phyloP scores from a whole-genome alignment of 768 basidiomycete genomes.

The Strobilomyces echinocephalus region DNA sequence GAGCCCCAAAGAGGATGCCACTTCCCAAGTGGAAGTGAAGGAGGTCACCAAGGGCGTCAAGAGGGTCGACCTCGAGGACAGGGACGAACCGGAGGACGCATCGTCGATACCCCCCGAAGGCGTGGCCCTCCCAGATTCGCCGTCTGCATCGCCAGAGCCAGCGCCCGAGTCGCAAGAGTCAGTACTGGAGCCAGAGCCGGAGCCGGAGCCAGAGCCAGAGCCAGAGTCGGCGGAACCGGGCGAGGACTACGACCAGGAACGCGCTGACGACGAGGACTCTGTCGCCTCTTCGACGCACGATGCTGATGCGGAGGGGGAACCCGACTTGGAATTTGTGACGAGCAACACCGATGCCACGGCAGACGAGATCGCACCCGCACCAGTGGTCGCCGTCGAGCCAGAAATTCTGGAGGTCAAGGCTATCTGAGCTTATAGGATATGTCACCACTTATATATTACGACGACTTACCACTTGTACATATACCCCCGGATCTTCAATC shows the following conservation, averaged over 20 bases:
- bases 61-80: constrained; percentile 58
- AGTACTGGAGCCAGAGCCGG: background rate
- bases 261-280: constrained; percentile 17
- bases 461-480: constrained; percentile 17
- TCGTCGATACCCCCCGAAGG: constrained; percentile 27
- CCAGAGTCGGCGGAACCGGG: background rate
- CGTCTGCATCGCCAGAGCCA: constrained; percentile 22
- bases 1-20: background rate
- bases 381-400: constrained; percentile 8
- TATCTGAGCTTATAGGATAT: no score
- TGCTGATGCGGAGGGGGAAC: constrained; percentile 2
- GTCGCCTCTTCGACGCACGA: constrained; percentile 20
- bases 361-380: constrained; percentile 5
- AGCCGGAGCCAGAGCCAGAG: constrained; percentile 1
- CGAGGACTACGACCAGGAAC: constrained; percentile 10
- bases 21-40: constrained; percentile 44
- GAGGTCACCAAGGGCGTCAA: constrained; percentile 69
- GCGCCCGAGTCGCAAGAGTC: constrained; percentile 9
- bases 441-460: background rate
- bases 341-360: background rate
- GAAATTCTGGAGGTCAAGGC: constrained; percentile 17
- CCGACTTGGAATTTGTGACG: constrained; percentile 2
- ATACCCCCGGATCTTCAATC: constrained; percentile 22
- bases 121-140: constrained; percentile 38
- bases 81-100: constrained; percentile 9